phyloP scores from a whole-genome alignment of 176 grass and related monocot genomes.

The Hordeum marinum region DNA sequence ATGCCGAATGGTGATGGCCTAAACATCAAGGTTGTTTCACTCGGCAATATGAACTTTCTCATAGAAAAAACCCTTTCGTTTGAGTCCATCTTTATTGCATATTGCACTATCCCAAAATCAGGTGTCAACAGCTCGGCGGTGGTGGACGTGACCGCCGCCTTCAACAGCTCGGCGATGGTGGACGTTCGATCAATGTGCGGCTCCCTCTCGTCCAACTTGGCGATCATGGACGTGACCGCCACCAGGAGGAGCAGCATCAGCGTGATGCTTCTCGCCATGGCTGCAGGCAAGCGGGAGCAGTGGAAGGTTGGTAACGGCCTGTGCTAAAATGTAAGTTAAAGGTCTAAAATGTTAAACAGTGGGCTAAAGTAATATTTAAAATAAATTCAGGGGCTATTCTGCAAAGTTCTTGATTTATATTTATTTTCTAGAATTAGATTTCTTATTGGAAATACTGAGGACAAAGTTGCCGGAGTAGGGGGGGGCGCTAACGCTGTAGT shows the following conservation, averaged over 20 bases:
- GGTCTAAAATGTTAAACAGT: not conserved
- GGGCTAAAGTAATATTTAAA: not conserved
- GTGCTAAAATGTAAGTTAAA: not conserved
- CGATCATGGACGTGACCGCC: not conserved
- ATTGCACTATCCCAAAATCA: too few relatives aligned
- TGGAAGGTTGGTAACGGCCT: not conserved
- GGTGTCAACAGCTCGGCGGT: too few relatives aligned
- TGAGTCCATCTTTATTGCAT: too few relatives aligned
- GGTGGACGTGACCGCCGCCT: not conserved
- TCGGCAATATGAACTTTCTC: too few relatives aligned
- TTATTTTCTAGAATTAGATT: too few relatives aligned
- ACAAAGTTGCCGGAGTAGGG: not conserved
- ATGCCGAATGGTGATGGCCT: too few relatives aligned
- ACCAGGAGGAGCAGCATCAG: not conserved
- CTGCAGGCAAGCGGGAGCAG: not conserved
- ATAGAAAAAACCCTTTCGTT: too few relatives aligned
- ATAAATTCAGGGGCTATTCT: not conserved
- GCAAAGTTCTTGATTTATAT: too few relatives aligned
- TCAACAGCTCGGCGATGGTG: not conserved
- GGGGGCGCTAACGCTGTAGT: not conserved
- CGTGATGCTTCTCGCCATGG: not conserved
- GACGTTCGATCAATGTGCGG: not conserved
- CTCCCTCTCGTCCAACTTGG: not conserved
- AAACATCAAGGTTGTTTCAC: too few relatives aligned
- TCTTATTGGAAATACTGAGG: too few relatives aligned